Evolutionary conservation across 2,329 filamentous ascomycete genomes (phyloP).

Genomic region (Scedosporium boydii): DNA sequence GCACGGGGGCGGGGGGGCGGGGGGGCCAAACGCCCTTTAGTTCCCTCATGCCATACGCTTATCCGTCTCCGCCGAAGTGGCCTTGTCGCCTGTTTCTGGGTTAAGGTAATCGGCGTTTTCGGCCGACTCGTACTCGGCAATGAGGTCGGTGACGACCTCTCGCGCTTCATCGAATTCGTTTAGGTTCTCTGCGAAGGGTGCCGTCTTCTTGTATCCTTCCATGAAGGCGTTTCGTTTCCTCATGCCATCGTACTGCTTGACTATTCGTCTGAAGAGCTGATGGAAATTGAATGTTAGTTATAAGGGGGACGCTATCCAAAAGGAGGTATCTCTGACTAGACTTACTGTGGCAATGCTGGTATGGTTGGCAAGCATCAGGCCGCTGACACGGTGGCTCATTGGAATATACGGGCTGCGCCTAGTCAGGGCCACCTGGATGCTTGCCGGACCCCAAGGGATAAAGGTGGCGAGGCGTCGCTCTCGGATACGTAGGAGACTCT

Average conservation of each 20-base stretch:
- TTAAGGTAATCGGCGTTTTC: slow-evolving; percentile 86
- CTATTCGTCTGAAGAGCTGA: slow-evolving; percentile 83
- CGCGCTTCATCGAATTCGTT: slow-evolving; percentile 92
- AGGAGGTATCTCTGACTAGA: slow-evolving; percentile 9
- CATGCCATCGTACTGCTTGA: slow-evolving; percentile 86
- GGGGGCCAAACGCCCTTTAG: not conserved
- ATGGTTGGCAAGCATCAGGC: slow-evolving; percentile 96
- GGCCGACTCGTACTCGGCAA: slow-evolving; percentile 91
- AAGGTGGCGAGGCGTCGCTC: slow-evolving; percentile 91
- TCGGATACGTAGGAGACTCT: slow-evolving; percentile 90
- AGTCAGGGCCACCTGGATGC: slow-evolving; percentile 92
- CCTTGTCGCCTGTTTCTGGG: slow-evolving; percentile 50
- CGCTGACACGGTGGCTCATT: slow-evolving; percentile 88
- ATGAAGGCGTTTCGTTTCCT: slow-evolving; percentile 95
- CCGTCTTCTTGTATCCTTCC: slow-evolving; percentile 92
- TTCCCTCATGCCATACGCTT: slow-evolving; percentile 31
- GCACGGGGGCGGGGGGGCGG: too few species aligned
- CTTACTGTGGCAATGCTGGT: slow-evolving; percentile 85
- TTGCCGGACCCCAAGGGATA: slow-evolving; percentile 96
- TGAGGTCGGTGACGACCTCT: slow-evolving; percentile 82
- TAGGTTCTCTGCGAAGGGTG: slow-evolving; percentile 83
- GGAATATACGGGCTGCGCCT: slow-evolving; percentile 95
- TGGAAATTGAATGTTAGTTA: not conserved
- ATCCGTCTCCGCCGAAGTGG: slow-evolving; percentile 43
- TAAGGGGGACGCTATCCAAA: not conserved